These are phyloP conservation scores for Rhizopus microsporus DNA, from an alignment of 371 early-diverging fungal genomes.

Conservation along the genomic window DNA sequence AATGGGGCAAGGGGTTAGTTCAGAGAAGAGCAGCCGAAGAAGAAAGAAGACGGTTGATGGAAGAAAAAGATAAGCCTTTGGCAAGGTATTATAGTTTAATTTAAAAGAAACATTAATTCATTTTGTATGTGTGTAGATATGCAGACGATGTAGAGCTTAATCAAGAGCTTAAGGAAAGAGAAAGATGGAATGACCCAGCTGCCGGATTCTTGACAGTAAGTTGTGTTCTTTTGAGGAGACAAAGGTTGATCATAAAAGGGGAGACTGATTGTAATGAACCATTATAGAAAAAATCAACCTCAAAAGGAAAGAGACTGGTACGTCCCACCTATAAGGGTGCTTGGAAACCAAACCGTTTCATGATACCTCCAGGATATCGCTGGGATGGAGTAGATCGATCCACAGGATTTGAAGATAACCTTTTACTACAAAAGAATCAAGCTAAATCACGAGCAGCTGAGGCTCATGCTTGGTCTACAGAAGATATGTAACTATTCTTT, in stretches of 20 bases:
- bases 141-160: constrained; percentile 67
- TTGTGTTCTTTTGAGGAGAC: neutral
- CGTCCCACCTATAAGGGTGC: constrained; percentile 61
- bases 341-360: constrained; percentile 80
- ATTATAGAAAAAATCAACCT: constrained; percentile 24
- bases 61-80: constrained; percentile 64
- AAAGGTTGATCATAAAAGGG: neutral
- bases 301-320: constrained; percentile 39
- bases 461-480: constrained; percentile 68
- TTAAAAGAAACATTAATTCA: neutral
- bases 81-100: constrained; percentile 47
- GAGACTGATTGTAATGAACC: neutral
- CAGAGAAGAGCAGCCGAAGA: constrained; percentile 65
- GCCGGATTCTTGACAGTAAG: constrained; percentile 64
- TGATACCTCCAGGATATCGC: constrained; percentile 83
- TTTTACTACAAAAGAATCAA: constrained; percentile 53
- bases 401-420: constrained; percentile 80
- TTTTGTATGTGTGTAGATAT: constrained; percentile 36
- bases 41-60: constrained; percentile 43
- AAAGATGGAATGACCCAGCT: constrained; percentile 72
- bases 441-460: constrained; percentile 50
- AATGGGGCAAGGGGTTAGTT: constrained; percentile 79
- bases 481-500: constrained; percentile 59
- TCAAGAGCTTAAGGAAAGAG: constrained; percentile 57
- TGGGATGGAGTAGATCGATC: constrained; percentile 95